A percentile compares a stretch with the other conserved stretches of the same genome.
Evolutionary conservation across 2,329 filamentous ascomycete genomes (phyloP).

Genomic region (Venturiaceae sp.): DNA sequence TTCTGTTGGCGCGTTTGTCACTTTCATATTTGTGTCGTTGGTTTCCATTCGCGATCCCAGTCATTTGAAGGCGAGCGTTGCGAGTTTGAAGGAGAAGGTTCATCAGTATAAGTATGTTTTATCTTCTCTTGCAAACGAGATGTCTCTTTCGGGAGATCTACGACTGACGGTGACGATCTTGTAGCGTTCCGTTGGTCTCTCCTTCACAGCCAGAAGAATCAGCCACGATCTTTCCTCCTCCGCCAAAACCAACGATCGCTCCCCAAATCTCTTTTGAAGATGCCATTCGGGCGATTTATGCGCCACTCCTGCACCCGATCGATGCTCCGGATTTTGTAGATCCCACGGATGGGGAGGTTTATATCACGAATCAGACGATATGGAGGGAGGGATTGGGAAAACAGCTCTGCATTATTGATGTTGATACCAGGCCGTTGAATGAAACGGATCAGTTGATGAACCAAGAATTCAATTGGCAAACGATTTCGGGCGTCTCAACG

Average conservation of each 20-base stretch:
- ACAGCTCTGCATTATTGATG: constrained; percentile 20
- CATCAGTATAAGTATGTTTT: not conserved
- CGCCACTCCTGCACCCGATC: constrained; percentile 1
- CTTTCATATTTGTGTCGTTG: constrained; percentile 1
- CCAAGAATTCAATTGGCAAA: constrained; percentile 10
- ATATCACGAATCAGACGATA: not conserved
- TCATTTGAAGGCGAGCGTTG: not conserved
- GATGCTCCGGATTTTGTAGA: constrained; percentile 1
- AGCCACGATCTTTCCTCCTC: not conserved
- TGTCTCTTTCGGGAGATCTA: not conserved
- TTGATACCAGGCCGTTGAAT: constrained; percentile 18
- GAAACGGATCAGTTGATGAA: constrained; percentile 11
- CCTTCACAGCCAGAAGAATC: not conserved
- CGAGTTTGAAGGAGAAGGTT: not conserved
- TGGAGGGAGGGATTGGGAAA: constrained; percentile 12
- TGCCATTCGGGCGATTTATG: constrained; percentile 5
- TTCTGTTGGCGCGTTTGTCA: not conserved
- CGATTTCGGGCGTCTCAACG: constrained; percentile 24
- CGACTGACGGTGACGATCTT: not conserved
- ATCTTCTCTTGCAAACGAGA: not conserved
- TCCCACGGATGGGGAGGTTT: constrained; percentile 1
- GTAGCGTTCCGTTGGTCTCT: not conserved
- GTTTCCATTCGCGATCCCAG: not conserved
- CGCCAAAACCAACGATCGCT: not conserved
- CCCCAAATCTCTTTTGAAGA: not conserved